Conservation (phyloP, 2,329 filamentous ascomycete genomes). For the Fusarium subglutinans region DNA sequence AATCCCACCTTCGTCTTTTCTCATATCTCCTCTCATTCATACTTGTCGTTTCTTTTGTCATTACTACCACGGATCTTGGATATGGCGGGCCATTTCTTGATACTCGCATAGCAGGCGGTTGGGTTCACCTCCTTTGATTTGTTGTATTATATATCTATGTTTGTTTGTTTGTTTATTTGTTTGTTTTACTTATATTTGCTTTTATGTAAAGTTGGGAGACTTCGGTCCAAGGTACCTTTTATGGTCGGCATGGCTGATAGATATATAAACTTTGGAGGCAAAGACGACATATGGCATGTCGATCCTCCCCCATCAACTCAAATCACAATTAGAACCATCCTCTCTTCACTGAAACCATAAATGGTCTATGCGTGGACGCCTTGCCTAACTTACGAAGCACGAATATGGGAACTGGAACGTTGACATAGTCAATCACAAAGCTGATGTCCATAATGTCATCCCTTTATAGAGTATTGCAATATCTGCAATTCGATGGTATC, state of each 20-base stretch:
- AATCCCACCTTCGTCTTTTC: background rate
- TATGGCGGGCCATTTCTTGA: background rate
- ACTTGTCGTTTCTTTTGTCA: background rate
- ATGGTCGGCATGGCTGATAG: background rate
- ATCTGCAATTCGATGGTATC: slow-evolving; percentile 44
- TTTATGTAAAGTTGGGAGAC: background rate
- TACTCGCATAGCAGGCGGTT: background rate
- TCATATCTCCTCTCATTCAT: background rate
- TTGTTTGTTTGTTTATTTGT: no score
- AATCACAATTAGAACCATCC: background rate
- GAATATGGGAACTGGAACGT: background rate
- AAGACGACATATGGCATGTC: background rate
- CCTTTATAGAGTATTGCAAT: slow-evolving; percentile 20
- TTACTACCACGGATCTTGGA: background rate
- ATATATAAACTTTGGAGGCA: background rate
- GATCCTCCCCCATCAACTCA: background rate
- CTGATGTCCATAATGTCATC: background rate
- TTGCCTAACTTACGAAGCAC: background rate
- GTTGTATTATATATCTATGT: background rate
- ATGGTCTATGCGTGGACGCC: background rate
- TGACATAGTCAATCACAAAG: background rate
- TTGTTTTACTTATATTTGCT: background rate
- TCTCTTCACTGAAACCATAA: background rate
- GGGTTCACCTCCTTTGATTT: background rate
- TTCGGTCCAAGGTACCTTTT: background rate